Evolutionary conservation across 441 rosid genomes (phyloP).

Genomic region (Rhodomyrtus psidioides): DNA sequence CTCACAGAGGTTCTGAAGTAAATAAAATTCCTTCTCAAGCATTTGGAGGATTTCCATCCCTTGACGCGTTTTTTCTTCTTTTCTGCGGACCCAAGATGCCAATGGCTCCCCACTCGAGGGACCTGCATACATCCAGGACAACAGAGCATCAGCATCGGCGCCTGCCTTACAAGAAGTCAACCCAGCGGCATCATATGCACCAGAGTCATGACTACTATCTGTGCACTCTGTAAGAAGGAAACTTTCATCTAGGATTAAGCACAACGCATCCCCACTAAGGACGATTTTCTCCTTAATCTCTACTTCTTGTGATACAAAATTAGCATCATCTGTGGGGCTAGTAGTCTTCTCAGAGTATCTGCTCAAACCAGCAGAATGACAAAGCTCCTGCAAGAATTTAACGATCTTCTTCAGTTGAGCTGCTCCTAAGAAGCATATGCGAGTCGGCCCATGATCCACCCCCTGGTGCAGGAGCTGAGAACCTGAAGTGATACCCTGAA

Average conservation of each 20-base stretch:
- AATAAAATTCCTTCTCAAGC: slow-evolving; percentile 74
- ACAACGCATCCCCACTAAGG: slow-evolving; percentile 49
- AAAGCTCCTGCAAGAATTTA: slow-evolving; percentile 79
- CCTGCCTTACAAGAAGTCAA: slow-evolving; percentile 22
- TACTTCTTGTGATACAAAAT: slow-evolving; percentile 15
- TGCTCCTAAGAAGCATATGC: slow-evolving; percentile 82
- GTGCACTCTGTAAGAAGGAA: slow-evolving; percentile 31
- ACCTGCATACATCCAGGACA: slow-evolving; percentile 87
- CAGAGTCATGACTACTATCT: slow-evolving; percentile 12
- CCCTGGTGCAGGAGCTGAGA: slow-evolving; percentile 50
- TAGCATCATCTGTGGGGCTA: slow-evolving; percentile 31
- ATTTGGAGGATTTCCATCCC: slow-evolving; percentile 65
- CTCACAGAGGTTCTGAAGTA: slow-evolving; percentile 74
- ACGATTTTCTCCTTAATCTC: slow-evolving; percentile 53
- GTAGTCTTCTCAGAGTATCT: slow-evolving; percentile 52
- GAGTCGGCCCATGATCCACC: slow-evolving; percentile 56
- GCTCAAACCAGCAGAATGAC: slow-evolving; percentile 69
- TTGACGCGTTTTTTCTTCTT: slow-evolving; percentile 66
- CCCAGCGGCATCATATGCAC: slow-evolving; percentile 16
- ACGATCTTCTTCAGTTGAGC: slow-evolving; percentile 70
- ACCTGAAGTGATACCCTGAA: slow-evolving; percentile 56
- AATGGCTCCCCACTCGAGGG: slow-evolving; percentile 61
- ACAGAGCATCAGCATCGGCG: slow-evolving; percentile 37
- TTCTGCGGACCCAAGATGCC: slow-evolving; percentile 51
- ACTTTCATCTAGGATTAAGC: slow-evolving; percentile 54